Evolutionary conservation across 176 grass and related monocot genomes (phyloP), one percentile per base, ranked within the genome.

Genomic region (Avena atlantica): DNA sequence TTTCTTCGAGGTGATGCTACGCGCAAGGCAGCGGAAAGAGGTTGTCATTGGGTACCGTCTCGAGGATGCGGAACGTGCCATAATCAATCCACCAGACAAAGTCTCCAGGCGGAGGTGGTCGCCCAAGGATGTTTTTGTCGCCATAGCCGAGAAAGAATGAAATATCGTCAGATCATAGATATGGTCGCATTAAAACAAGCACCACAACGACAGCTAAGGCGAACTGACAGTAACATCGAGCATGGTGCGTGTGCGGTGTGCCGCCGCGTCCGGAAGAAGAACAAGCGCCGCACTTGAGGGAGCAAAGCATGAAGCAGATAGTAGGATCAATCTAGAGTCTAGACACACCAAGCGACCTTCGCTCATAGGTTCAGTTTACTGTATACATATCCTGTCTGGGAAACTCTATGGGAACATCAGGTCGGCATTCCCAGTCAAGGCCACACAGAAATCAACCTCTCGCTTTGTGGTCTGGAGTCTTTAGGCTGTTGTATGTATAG

Each of bases 111-210:
- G 90, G 31, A 90, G 56, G 36, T 95, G 93, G 93, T 90, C 90
- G 0, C n/a, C 66, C 49, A 75, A 86, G 86, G 93, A 95, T 88
- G 86, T 88, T 79, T 95, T 95, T 17, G 88, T 95, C 48, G 93
- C 90, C 6, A 92, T 95, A 78, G 80, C 93, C 2, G 93, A 95
- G 90, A 90, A 95, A 70, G 93, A 92, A 81, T 95, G 93, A 95
- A 2, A 14, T 37, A 59, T 42, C 19, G 24, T 13, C 40, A 49
- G 50, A 56, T 20, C 9, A 55, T 44, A 49, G 5, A 42, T 1
- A 42, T 42, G 40, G n/a, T 76, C 8, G 34, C 56, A 66, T 31
- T 34, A 40, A 23, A 31, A 31, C 23, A 67, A 9, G 2, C 24
- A 7, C 12, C 60, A 80, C 25, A 40, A 36, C 7, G 3, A 23